Evolutionary conservation across 805 yeast genomes (phyloP).

Genomic region (Starmera quercuum): DNA sequence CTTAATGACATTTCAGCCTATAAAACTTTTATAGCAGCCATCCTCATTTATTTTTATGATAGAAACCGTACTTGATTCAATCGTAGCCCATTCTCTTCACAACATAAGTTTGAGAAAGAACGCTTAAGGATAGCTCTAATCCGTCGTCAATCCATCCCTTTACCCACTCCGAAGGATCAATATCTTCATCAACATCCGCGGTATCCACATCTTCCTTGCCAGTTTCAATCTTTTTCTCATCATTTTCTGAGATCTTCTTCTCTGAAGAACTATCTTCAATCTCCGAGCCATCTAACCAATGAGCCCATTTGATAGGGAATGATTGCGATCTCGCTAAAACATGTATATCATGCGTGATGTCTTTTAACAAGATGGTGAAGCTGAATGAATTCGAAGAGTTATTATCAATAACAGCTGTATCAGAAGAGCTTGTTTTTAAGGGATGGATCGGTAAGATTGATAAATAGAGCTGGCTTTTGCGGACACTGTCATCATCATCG

Average conservation of each 20-base stretch:
- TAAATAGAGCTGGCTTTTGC: slow-evolving; percentile 49
- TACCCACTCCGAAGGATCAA: slow-evolving; percentile 81
- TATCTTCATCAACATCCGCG: slow-evolving; percentile 35
- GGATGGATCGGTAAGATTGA: slow-evolving; percentile 57
- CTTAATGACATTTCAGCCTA: not conserved
- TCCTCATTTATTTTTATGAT: not conserved
- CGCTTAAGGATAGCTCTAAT: slow-evolving; percentile 71
- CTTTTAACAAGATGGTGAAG: slow-evolving; percentile 71
- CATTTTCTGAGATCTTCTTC: slow-evolving; percentile 24
- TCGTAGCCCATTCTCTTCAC: slow-evolving; percentile 66
- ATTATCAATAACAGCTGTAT: slow-evolving; percentile 27
- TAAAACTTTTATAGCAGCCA: not conserved
- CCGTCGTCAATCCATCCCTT: slow-evolving; percentile 76
- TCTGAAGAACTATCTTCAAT: slow-evolving; percentile 10
- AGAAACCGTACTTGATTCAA: not conserved
- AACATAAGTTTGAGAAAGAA: slow-evolving; percentile 85
- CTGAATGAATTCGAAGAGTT: slow-evolving; percentile 48
- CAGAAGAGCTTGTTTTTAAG: slow-evolving; percentile 14
- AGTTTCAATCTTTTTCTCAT: slow-evolving; percentile 20
- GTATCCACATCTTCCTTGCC: slow-evolving; percentile 21
- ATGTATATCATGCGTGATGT: slow-evolving; percentile 68
- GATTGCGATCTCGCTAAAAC: slow-evolving; percentile 79
- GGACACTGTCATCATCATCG: slow-evolving; percentile 6
- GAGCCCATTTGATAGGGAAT: slow-evolving; percentile 83
- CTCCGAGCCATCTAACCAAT: slow-evolving; percentile 59